A percentile compares a stretch with the other conserved stretches of the same genome.
These are phyloP conservation scores for Orbilia javanica DNA, from an alignment of 2,329 filamentous ascomycete genomes.

Conservation along the genomic window DNA sequence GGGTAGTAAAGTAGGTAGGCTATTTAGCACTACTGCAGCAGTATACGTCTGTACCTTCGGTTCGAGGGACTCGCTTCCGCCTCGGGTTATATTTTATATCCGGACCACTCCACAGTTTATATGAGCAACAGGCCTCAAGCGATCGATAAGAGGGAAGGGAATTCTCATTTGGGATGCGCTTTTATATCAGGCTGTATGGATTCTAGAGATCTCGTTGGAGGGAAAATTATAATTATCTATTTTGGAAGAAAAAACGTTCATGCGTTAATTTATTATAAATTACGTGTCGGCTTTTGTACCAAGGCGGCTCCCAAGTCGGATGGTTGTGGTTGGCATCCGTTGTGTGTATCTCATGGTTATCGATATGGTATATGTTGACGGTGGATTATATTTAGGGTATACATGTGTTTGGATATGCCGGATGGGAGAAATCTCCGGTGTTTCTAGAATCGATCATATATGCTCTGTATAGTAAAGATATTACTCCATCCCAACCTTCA, in stretches of 20 bases:
- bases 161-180: neutral
- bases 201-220: conserved; percentile 4
- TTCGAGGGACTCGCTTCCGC: conserved; percentile 14
- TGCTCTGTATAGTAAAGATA: neutral
- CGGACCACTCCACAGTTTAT: neutral
- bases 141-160: neutral
- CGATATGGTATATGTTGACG: neutral
- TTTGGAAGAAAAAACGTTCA: too few relatives aligned
- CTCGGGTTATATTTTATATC: conserved; percentile 6
- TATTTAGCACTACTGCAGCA: neutral
- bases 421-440: neutral
- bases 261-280: neutral
- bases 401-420: neutral
- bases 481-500: conserved; percentile 39
- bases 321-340: neutral
- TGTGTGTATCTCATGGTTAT: too few relatives aligned
- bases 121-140: neutral
- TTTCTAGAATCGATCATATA: neutral
- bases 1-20: neutral
- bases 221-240: neutral
- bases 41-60: neutral
- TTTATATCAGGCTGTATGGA: conserved; percentile 13
- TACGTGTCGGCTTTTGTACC: neutral
- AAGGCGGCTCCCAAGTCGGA: conserved; percentile 10
- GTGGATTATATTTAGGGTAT: too few relatives aligned